These are phyloP conservation scores for Emergomyces africanus DNA, from an alignment of 2,329 filamentous ascomycete species.

Conservation along the genomic window DNA sequence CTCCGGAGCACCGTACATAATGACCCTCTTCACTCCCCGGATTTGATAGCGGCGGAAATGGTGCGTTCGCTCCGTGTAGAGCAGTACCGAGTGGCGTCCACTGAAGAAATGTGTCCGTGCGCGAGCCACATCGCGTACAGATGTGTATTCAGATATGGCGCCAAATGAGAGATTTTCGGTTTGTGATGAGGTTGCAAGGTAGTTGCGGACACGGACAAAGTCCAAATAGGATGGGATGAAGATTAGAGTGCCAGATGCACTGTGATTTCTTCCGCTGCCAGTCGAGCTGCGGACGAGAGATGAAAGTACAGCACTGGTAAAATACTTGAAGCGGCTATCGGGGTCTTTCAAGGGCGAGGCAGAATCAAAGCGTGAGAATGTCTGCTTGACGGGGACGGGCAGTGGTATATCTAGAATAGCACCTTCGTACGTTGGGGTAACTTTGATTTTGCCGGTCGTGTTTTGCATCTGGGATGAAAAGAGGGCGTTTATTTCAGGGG, in stretches of 20 bases:
- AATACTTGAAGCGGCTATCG: constrained; percentile 82
- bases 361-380: constrained; percentile 75
- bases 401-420: constrained; percentile 58
- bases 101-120: constrained; percentile 77
- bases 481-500: constrained; percentile 74
- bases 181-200: constrained; percentile 59
- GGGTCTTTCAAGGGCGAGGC: constrained; percentile 60
- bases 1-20: constrained; percentile 84
- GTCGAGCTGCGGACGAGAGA: constrained; percentile 50
- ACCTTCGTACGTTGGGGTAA: constrained; percentile 55
- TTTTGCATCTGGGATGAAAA: constrained; percentile 68
- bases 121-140: constrained; percentile 63
- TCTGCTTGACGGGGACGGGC: constrained; percentile 61
- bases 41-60: constrained; percentile 86
- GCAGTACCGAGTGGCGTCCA: constrained; percentile 66
- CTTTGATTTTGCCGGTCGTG: constrained; percentile 63
- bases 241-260: constrained; percentile 60
- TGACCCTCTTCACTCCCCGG: constrained; percentile 66
- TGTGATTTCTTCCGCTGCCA: constrained; percentile 32
- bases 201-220: constrained; percentile 86
- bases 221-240: constrained; percentile 92
- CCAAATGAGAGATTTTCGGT: constrained; percentile 57
- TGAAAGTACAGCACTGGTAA: constrained; percentile 69
- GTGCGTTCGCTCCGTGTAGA: constrained; percentile 94
- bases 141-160: constrained; percentile 77